phyloP scores from a whole-genome alignment of 768 basidiomycete genomes.

The Sporobolomyces phaffii region DNA sequence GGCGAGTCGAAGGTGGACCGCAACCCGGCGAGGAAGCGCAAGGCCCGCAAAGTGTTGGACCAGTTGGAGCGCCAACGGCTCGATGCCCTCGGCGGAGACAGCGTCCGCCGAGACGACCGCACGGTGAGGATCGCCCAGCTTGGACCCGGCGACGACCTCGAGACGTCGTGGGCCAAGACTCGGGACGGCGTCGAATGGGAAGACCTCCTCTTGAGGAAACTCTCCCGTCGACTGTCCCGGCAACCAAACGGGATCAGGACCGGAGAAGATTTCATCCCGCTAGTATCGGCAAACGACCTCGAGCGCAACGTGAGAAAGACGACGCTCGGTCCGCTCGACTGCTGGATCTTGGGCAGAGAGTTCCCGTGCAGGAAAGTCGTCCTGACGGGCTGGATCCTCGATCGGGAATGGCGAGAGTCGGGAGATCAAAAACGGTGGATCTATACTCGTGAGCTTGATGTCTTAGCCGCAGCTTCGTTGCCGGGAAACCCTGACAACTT shows the following conservation, averaged over 20 bases:
- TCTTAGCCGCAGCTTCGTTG: too few relatives aligned
- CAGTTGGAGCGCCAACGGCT: not conserved
- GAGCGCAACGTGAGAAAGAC: not conserved
- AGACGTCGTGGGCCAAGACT: not conserved
- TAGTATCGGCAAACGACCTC: constrained; percentile 13
- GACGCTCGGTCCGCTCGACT: not conserved
- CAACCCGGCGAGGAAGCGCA: not conserved
- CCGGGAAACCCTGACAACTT: too few relatives aligned
- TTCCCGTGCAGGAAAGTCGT: constrained; percentile 14
- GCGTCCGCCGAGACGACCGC: too few relatives aligned
- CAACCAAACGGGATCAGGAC: not conserved
- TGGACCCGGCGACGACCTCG: not conserved
- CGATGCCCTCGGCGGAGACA: too few relatives aligned
- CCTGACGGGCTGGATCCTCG: constrained; percentile 18
- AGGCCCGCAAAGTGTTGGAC: not conserved
- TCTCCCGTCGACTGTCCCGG: not conserved
- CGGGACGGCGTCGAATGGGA: not conserved
- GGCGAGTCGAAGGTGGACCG: not conserved
- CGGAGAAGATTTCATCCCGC: constrained; percentile 1
- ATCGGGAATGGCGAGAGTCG: constrained; percentile 5
- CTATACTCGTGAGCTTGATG: constrained; percentile 6
- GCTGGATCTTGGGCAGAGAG: constrained; percentile 23
- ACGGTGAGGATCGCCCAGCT: too few relatives aligned
- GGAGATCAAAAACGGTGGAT: not conserved
- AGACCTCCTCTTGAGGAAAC: not conserved